Conservation (phyloP, 1,284 basidiomycete species). For the Uromyces viciae-fabae region DNA sequence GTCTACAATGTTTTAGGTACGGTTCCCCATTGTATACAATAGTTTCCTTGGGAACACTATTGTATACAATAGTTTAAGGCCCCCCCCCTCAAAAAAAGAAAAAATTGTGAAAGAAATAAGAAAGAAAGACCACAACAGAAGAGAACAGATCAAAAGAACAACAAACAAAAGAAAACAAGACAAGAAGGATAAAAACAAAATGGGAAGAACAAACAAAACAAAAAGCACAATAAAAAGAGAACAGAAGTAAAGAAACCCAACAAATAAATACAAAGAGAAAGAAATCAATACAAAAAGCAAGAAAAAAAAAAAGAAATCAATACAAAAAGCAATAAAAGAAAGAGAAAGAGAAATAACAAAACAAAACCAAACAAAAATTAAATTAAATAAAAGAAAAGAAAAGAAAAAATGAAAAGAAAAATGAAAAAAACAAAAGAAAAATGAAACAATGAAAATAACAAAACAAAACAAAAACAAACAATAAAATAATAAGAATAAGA, state of each 20-base stretch:
- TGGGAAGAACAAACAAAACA: neutral
- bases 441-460: conserved; percentile 1
- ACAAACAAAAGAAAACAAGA: conserved; percentile 3
- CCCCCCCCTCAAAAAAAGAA: conserved; percentile 23
- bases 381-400: neutral
- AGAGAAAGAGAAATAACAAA: conserved; percentile 23
- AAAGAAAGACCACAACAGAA: neutral
- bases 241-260: conserved; percentile 2
- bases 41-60: no score
- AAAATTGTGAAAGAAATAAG: conserved; percentile 5
- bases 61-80: no score
- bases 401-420: neutral
- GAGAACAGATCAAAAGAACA: neutral
- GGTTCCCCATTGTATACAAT: no score
- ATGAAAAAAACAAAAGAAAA: conserved; percentile 5
- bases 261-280: conserved; percentile 1
- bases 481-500: conserved; percentile 55
- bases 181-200: conserved; percentile 6
- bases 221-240: neutral
- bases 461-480: neutral
- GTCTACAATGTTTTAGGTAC: no score
- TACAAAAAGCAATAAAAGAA: conserved; percentile 27
- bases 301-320: conserved; percentile 27
- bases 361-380: neutral
- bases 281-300: conserved; percentile 12